Conservation (phyloP, 2,329 filamentous ascomycete species). For the Ascochyta rabiei region DNA sequence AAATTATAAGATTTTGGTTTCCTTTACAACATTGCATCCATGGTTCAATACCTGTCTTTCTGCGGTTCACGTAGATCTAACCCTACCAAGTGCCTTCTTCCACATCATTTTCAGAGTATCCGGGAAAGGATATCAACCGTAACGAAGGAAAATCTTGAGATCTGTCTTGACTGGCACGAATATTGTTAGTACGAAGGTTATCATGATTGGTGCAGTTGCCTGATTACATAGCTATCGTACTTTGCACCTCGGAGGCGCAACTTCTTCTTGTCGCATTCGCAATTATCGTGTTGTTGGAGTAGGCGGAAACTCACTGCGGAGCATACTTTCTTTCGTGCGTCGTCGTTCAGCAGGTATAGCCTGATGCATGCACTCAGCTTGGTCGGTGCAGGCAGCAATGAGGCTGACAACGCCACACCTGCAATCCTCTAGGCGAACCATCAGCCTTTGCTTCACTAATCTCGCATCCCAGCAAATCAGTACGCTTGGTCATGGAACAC, state of each 20-base stretch:
- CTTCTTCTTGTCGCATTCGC: background rate
- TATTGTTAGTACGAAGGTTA: too few species aligned
- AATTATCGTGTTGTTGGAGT: background rate
- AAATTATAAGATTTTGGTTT: too few species aligned
- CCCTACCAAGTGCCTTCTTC: background rate
- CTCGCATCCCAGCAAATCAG: background rate
- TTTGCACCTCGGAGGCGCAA: background rate
- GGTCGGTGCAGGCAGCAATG: slow-evolving; percentile 5
- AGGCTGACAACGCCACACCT: slow-evolving; percentile 9
- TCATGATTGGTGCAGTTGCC: background rate
- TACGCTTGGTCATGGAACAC: background rate
- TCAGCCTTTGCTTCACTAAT: slow-evolving; percentile 8
- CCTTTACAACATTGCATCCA: background rate
- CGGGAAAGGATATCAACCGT: too few species aligned
- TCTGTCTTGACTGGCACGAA: too few species aligned
- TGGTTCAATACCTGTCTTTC: background rate
- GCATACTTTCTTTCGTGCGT: too few species aligned
- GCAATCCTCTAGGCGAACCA: slow-evolving; percentile 2
- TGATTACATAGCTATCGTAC: background rate
- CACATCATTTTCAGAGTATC: background rate
- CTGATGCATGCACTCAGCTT: slow-evolving; percentile 1
- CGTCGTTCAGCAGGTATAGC: background rate
- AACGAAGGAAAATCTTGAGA: too few species aligned
- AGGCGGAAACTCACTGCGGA: background rate
- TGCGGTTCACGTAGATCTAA: background rate